Conservation (phyloP, 2,329 filamentous ascomycete genomes). For the Fusarium heterosporum region DNA sequence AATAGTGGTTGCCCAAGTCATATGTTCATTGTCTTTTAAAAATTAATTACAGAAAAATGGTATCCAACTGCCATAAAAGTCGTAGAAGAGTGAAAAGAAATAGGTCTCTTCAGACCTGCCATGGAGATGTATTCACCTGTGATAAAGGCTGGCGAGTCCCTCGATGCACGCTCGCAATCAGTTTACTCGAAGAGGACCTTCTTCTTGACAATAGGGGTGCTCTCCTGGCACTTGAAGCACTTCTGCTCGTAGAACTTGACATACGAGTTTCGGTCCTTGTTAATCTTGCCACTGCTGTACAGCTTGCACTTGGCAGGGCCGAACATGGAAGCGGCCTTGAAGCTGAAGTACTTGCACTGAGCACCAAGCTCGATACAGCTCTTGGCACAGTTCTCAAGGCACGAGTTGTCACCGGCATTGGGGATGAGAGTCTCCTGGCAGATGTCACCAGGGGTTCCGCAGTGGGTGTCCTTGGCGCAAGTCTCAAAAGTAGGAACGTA, state of each 20-base stretch:
- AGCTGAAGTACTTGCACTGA: slow-evolving; percentile 31
- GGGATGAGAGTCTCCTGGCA: slow-evolving; percentile 17
- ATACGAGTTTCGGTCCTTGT: neutral
- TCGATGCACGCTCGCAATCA: neutral
- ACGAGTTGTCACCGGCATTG: slow-evolving; percentile 13
- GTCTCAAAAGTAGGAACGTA: slow-evolving; percentile 25
- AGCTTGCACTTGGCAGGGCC: slow-evolving; percentile 29
- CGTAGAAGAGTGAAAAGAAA: slow-evolving; percentile 27
- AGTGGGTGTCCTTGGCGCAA: slow-evolving; percentile 18
- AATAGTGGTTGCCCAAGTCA: slow-evolving; percentile 33
- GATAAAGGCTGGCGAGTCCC: neutral
- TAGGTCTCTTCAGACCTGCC: slow-evolving; percentile 1
- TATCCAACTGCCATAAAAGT: slow-evolving; percentile 12
- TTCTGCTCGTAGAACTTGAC: slow-evolving; percentile 34
- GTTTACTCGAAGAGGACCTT: neutral
- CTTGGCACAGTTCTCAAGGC: slow-evolving; percentile 37
- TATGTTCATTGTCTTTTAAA: slow-evolving; percentile 27
- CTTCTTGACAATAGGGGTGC: neutral
- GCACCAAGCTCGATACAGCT: slow-evolving; percentile 28
- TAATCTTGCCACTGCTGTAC: slow-evolving; percentile 25
- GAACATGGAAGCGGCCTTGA: neutral
- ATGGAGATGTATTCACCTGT: neutral
- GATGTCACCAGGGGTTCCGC: slow-evolving; percentile 22
- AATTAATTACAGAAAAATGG: slow-evolving; percentile 37
- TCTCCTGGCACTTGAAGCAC: slow-evolving; percentile 29